These are phyloP conservation scores for Kodamaea leandrae DNA, from an alignment of 805 yeast species.

Conservation along the genomic window DNA sequence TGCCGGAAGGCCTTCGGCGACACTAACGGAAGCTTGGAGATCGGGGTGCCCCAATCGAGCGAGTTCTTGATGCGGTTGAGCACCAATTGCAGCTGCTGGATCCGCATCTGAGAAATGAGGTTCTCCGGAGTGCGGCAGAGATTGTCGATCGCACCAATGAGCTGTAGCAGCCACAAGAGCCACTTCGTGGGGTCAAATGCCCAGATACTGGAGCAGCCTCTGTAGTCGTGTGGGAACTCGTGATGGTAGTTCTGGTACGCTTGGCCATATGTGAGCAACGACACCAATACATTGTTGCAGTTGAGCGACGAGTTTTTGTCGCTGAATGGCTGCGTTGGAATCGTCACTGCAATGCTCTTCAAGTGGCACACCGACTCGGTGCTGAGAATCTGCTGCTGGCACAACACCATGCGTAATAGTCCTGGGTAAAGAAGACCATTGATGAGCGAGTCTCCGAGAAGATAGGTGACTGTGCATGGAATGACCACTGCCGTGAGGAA, in stretches of 20 bases:
- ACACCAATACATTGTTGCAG: conserved; percentile 56
- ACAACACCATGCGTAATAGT: conserved; percentile 60
- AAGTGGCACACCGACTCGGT: conserved; percentile 83
- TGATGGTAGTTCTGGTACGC: conserved; percentile 93
- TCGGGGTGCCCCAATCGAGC: conserved; percentile 92
- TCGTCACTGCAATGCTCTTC: conserved; percentile 49
- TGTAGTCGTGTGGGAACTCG: conserved; percentile 88
- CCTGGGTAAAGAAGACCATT: conserved; percentile 66
- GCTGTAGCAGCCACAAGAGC: conserved; percentile 52
- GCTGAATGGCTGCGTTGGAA: conserved; percentile 49
- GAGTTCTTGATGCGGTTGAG: conserved; percentile 74
- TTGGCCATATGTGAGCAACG: conserved; percentile 79
- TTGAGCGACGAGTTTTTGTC: conserved; percentile 68
- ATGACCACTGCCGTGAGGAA: conserved; percentile 28
- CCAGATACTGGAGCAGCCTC: conserved; percentile 69
- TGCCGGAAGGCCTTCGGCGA: conserved; percentile 45
- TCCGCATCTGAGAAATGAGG: conserved; percentile 52
- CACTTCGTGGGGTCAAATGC: conserved; percentile 88
- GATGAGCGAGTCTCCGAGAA: conserved; percentile 27
- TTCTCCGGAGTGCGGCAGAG: conserved; percentile 65
- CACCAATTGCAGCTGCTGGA: conserved; percentile 72
- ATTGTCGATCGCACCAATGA: conserved; percentile 57
- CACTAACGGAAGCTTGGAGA: conserved; percentile 75
- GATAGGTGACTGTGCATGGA: conserved; percentile 28
- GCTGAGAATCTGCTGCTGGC: conserved; percentile 77